A percentile compares a stretch with the other conserved stretches of the same genome.
phyloP scores from a whole-genome alignment of 2,329 filamentous ascomycete species.

The Cercospora sp. region DNA sequence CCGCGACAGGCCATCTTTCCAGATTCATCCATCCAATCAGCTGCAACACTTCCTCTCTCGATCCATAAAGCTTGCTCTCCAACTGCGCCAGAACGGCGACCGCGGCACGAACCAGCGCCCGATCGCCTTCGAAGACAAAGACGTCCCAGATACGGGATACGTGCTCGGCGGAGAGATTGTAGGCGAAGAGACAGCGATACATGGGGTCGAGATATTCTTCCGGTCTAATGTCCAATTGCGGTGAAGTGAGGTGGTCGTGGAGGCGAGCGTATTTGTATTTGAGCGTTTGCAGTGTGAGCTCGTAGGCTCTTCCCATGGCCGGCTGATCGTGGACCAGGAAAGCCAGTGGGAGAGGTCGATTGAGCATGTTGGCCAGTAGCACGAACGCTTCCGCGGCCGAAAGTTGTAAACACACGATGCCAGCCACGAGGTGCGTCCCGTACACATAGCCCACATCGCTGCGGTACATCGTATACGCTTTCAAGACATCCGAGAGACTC shows the following conservation, averaged over 20 bases:
- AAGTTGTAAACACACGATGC: slow-evolving; percentile 71
- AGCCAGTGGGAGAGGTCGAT: slow-evolving; percentile 71
- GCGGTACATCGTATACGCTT: slow-evolving; percentile 79
- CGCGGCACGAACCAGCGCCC: slow-evolving; percentile 67
- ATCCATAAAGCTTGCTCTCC: slow-evolving; percentile 54
- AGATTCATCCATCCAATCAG: slow-evolving; percentile 46
- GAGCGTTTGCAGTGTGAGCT: slow-evolving; percentile 67
- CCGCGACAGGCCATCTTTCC: slow-evolving; percentile 37
- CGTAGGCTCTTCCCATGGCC: slow-evolving; percentile 69
- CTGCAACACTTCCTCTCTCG: slow-evolving; percentile 46
- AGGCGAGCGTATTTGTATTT: slow-evolving; percentile 64
- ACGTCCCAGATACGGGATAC: slow-evolving; percentile 77
- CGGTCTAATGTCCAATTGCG: slow-evolving; percentile 37
- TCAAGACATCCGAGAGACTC: slow-evolving; percentile 69
- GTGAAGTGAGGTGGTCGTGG: slow-evolving; percentile 62
- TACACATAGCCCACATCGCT: slow-evolving; percentile 76
- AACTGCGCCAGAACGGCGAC: slow-evolving; percentile 63
- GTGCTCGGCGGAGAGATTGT: slow-evolving; percentile 41
- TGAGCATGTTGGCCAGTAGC: slow-evolving; percentile 73
- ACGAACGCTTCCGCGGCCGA: slow-evolving; percentile 66
- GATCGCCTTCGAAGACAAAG: slow-evolving; percentile 79
- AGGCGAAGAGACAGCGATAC: slow-evolving; percentile 38
- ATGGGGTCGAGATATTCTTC: slow-evolving; percentile 40
- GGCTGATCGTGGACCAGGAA: slow-evolving; percentile 71
- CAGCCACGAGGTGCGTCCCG: slow-evolving; percentile 74